Base-by-base conservation (phyloP, 768 basidiomycete genomes). In the Termitomyces titanicus region DNA sequence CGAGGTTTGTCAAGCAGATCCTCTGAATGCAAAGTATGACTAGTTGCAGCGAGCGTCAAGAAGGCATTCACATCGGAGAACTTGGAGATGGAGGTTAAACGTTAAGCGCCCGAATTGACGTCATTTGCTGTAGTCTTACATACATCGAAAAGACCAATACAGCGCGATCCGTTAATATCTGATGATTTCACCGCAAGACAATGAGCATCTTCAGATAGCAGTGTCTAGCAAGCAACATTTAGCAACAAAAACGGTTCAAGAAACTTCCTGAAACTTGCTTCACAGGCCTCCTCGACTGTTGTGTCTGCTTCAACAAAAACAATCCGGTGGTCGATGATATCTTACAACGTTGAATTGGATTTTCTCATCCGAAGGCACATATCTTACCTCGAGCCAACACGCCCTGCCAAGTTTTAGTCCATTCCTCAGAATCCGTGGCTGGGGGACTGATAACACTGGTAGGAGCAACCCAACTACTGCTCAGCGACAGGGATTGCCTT, bases 41-140 rank as follows among this genome's bases (percentile, higher is more conserved):
- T 74, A 3, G 88, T 92, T 7, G 91, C 89, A 10, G 91, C 91
- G 44, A 93, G 74, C 3, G 88, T 89, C 56, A 93, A 70, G 64
- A 92, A 93, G n/a, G 91, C 88, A 65, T 93, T 93, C 11, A 92
- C 87, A 65, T 93, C 91, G 17, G 90, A 85, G 61, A 82, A 92
- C 90, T 93, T n/a, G n/a, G 53, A 13, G 39, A 48, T 35, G 5
- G 47, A 15, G 24, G 8, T 24, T 24, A 17, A 27, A 15, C 22
- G 18, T 48, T 25, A 37, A n/a, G 12, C 35, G 35, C 48, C 48
- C 48, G 11, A 10, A 38, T 49, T 38, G 48, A 49, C 48, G 48
- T 49, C 48, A 49, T 49, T 49, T 25, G 18, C 48, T 37, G n/a
- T 37, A 5, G 37, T 37, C 86, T 53, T 63, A 92, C 90, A 68